Evolutionary conservation across 495 filamentous ascomycete species (phyloP).

Genomic region (Lophiotrema nucula): DNA sequence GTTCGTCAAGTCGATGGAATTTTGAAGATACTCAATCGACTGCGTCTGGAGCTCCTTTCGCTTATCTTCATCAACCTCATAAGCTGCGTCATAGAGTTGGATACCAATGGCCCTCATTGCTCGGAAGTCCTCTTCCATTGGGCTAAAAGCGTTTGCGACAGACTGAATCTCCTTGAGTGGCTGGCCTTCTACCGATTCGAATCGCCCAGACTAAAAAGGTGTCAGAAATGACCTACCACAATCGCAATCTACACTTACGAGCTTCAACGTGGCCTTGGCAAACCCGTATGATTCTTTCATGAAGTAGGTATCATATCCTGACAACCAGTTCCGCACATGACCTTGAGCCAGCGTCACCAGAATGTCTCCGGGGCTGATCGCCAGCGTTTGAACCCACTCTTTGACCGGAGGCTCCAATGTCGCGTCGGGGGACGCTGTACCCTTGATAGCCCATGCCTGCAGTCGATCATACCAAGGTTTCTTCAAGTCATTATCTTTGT

Average conservation of each 20-base stretch:
- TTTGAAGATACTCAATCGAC: background rate
- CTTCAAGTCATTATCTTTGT: background rate
- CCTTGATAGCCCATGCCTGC: background rate
- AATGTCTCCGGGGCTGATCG: background rate
- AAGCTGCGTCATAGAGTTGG: background rate
- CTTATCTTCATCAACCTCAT: background rate
- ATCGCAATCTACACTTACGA: background rate
- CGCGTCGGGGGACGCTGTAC: background rate
- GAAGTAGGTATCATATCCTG: background rate
- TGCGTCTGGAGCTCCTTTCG: background rate
- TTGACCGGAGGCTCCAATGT: background rate
- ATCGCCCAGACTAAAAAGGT: background rate
- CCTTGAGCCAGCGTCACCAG: constrained; percentile 1
- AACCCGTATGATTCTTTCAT: background rate
- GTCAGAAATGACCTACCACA: background rate
- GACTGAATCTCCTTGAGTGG: background rate
- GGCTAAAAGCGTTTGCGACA: background rate
- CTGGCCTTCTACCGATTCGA: background rate
- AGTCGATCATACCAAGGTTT: background rate
- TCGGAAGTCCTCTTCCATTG: background rate
- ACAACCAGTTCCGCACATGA: constrained; percentile 3
- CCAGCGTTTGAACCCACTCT: background rate
- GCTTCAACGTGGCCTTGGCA: background rate
- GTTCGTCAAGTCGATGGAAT: no score
- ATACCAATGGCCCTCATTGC: constrained; percentile 3